A percentile compares a stretch with the other conserved stretches of the same genome.
Conservation (phyloP, 306 rosid species). For the Gillenia trifoliata region DNA sequence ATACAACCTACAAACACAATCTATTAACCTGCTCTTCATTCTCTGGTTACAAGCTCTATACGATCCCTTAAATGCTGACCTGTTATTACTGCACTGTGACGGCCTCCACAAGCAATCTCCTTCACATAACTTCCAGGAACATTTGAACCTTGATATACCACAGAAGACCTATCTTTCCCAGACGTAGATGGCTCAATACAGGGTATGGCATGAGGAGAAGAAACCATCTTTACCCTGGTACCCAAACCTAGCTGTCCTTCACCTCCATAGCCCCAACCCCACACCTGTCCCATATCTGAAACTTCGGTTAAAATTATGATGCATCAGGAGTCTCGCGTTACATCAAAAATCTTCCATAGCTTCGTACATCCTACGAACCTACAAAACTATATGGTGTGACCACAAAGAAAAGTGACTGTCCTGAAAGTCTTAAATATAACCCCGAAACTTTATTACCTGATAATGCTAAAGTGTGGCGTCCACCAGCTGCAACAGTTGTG, state of each 20-base stretch:
- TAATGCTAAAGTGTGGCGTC: conserved; percentile 79
- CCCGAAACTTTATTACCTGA: conserved; percentile 58
- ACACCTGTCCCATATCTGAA: conserved; percentile 99
- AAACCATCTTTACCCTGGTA: conserved; percentile 76
- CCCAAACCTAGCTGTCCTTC: conserved; percentile 99
- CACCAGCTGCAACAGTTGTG: conserved; percentile 77
- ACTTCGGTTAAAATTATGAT: conserved; percentile 77
- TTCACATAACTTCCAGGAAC: conserved; percentile 58
- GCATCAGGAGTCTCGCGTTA: conserved; percentile 78
- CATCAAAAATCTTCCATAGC: conserved; percentile 85
- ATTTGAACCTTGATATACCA: conserved; percentile 42
- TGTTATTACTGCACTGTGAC: conserved; percentile 79
- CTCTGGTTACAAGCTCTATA: neutral
- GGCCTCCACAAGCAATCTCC: conserved; percentile 92
- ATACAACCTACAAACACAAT: neutral
- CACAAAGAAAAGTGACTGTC: conserved; percentile 48
- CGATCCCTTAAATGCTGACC: conserved; percentile 36
- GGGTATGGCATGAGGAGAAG: conserved; percentile 75
- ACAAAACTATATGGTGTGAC: conserved; percentile 79
- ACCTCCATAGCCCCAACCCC: conserved; percentile 99
- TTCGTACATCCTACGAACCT: conserved; percentile 73
- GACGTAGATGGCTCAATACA: conserved; percentile 53
- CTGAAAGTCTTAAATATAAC: conserved; percentile 29
- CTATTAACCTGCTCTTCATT: neutral
- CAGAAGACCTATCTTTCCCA: conserved; percentile 54